Evolutionary conservation across 108 stramenopile species (phyloP), one percentile per base, ranked within the genome.

Genomic region (Epithemia pelagica): DNA sequence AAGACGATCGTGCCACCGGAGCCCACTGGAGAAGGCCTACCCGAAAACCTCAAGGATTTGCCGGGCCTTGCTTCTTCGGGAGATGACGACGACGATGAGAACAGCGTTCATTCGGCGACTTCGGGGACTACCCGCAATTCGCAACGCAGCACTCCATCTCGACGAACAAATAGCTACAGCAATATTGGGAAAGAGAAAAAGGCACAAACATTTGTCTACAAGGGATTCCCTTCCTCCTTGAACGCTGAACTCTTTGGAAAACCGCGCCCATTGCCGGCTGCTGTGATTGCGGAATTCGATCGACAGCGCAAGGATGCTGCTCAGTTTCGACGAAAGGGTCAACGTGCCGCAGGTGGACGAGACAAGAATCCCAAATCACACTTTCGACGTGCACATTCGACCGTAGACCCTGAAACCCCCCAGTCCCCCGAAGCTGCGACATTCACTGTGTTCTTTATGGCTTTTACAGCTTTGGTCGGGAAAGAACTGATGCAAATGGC

Each of bases 1-100:
- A 91, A 88, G 65, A 91, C 90, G n/a, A 86, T 91, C 61, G 90
- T 91, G 25, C 85, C 90, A 8, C 90, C 90, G 19, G 90, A 91
- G 67, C 90, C 90, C 20, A 71, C 80, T 26, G 74, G 73, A 52
- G 82, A 78, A 32, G 87, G 75, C 32, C 67, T 90, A 7, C 82
- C 83, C 22, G 37, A 46, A 15, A 5, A 46, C 15, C 5, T 46
- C 37, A 46, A 46, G 37, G 37, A 46, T 46, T 74, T 64, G n/a
- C 69, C 62, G 20, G 28, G 37, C 2, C 29, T 26, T 54, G 57
- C 58, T n/a, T 26, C 30, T 26, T 46, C 58, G 37, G 69, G 23
- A n/a, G 69, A 67, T 32, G 76, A 80, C 59, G 61, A 46, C 27
- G 69, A 70, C 18, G 80, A 82, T 59, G 80, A 83, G 30, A 56